These are phyloP conservation scores for Pichia eremophila DNA, from an alignment of 805 yeast genomes.

Conservation along the genomic window DNA sequence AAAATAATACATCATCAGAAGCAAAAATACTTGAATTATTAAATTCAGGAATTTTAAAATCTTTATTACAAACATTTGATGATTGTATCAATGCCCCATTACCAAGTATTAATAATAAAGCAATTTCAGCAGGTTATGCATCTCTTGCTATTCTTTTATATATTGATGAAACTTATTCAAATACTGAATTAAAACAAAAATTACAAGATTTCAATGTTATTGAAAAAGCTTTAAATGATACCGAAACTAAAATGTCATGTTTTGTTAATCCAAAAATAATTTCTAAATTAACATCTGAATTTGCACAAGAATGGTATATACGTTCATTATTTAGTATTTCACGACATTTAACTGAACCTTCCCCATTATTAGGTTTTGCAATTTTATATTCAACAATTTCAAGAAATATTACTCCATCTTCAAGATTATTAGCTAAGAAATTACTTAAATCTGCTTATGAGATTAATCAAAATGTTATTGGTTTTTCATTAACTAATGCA, in stretches of 20 bases:
- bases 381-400: slow-evolving; percentile 43
- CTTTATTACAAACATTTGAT: slow-evolving; percentile 16
- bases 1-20: not conserved
- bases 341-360: slow-evolving; percentile 10
- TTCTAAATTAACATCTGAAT: slow-evolving; percentile 35
- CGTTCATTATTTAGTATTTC: slow-evolving; percentile 33
- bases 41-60: slow-evolving; percentile 8
- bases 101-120: slow-evolving; percentile 41
- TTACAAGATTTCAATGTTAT: slow-evolving; percentile 24
- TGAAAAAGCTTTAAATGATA: slow-evolving; percentile 24
- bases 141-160: slow-evolving; percentile 20
- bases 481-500: slow-evolving; percentile 36
- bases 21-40: slow-evolving; percentile 1
- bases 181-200: slow-evolving; percentile 5
- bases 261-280: slow-evolving; percentile 38
- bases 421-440: slow-evolving; percentile 28
- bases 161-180: slow-evolving; percentile 11
- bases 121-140: slow-evolving; percentile 48
- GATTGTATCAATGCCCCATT: slow-evolving; percentile 46
- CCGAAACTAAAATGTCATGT: slow-evolving; percentile 32
- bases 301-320: slow-evolving; percentile 46
- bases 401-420: slow-evolving; percentile 24
- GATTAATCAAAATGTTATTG: slow-evolving; percentile 30
- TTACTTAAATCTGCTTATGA: slow-evolving; percentile 27
- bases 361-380: slow-evolving; percentile 32